Base-by-base conservation (phyloP, 805 yeast genomes). In the Cephaloascus fragrans region DNA sequence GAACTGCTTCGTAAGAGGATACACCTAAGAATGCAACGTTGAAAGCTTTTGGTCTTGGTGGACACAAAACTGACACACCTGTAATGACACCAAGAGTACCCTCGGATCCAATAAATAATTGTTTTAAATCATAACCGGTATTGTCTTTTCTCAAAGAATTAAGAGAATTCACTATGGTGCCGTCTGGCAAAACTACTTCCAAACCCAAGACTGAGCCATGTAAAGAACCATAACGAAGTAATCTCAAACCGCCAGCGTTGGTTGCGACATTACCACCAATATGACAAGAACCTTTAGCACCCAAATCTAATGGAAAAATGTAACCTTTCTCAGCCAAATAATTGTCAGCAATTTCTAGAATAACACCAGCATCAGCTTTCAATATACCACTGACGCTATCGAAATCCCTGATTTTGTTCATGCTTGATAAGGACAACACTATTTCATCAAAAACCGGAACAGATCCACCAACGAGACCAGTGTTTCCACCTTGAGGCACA, bases 401-500 rank as follows among this genome's bases (percentile, higher is more conserved):
- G 56, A 89, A 90, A 2, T 84, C 73, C 55, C 96, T 75, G 38
- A 90, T 72, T 53, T 81, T 73, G 68, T 86, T 86, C 67, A 90
- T 50, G 50, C 71, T 73, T 28, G 83, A 62, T 37, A 88, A 62
- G 3, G 87, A 81, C 18, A 89, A 48, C 18, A 89, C 73, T 37
- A 89, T 75, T 61, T 89, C 97, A 59, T 89, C 97, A 59, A 87
- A 89, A 1, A 89, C 80, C 0, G 97, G 96, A 16, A 80, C 76
- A 4, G 95, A 83, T 3, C 97, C 97, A 46, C 97, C 97, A 33
- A 89, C 97, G 35, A 89, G 71, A 19, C 96, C 96, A 1, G 97
- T 90, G 61, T 90, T 89, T 49, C 97, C 97, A 55, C 97, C 96
- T 62, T 90, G 97, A 14, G 97, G 97, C 8, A 87, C 95, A 36